Base-by-base conservation (phyloP, 2,329 filamentous ascomycete genomes). In the Lasiodiplodia sp. region DNA sequence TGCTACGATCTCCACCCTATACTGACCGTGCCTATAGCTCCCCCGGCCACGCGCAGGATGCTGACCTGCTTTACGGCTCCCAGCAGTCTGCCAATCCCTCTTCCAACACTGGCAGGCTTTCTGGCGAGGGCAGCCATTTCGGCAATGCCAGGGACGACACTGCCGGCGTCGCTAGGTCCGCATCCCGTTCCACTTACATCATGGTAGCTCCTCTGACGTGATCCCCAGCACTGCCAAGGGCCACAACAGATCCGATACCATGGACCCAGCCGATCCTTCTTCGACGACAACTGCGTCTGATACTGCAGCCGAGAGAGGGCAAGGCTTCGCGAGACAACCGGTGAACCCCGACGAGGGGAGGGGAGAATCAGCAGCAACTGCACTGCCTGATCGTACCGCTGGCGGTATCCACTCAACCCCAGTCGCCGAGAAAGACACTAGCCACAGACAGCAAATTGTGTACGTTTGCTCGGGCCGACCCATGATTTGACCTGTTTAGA, bases 41-140 rank as follows among this genome's bases (percentile, higher is more conserved):
- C 51, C 72, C 74, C 55, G 74, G 76, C 56, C 72, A 76, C 38
- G 70, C 73, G 68, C 79, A 81, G 72, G 76, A 79, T 66, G 73
- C 75, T 34, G 75, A 82, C 70, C 72, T 77, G 70, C 73, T 80
- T 68, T 77, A 79, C 63, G 63, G 56, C 25, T 63, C 62, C 21
- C 25, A 40, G 16, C 44, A 66, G n/a, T n/a, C 51, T 14, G 12
- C 47, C 51, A 28, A 49, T 12, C 40, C 57, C 23, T 53, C 47
- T 18, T n/a, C 25, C 37, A 63, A 49, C 38, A 63, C 68, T 18
- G 67, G 67, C 38, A 60, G 16, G 21, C 38, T 72, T 28, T 68
- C 69, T 53, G 75, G 73, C 31, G 72, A 76, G 66, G 74, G 73
- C 23, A 73, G 69, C 60, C 74, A 76, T 68, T 69, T 73, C 8